Evolutionary conservation across 352 stramenopile species (phyloP).

Genomic region (Plasmopara halstedii): DNA sequence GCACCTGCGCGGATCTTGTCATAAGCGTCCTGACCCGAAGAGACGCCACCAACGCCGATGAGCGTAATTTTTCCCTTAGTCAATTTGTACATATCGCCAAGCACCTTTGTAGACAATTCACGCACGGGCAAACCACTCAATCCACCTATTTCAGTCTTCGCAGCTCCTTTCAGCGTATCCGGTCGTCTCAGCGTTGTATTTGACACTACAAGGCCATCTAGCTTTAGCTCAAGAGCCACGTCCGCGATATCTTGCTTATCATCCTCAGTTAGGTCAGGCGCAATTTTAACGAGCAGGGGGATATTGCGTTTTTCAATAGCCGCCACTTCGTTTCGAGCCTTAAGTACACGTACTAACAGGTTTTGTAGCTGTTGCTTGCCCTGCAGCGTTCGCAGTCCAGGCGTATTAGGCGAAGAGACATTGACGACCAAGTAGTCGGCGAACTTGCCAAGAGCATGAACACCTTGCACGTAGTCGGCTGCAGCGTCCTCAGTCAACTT

Average conservation of each 20-base stretch:
- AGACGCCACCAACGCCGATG: slow-evolving; percentile 93
- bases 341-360: slow-evolving; percentile 62
- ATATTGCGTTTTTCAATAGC: slow-evolving; percentile 51
- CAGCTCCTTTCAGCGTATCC: slow-evolving; percentile 51
- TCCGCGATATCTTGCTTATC: slow-evolving; percentile 94
- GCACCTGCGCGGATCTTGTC: slow-evolving; percentile 97
- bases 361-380: slow-evolving; percentile 76
- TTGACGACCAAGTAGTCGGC: slow-evolving; percentile 98
- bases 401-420: slow-evolving; percentile 95
- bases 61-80: slow-evolving; percentile 92
- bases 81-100: slow-evolving; percentile 92
- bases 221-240: slow-evolving; percentile 73
- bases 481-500: slow-evolving; percentile 84
- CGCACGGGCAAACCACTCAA: slow-evolving; percentile 93
- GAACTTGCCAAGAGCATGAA: slow-evolving; percentile 87
- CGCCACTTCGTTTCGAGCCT: slow-evolving; percentile 58
- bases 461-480: slow-evolving; percentile 88
- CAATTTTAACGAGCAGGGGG: slow-evolving; percentile 96
- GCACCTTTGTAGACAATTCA: slow-evolving; percentile 90
- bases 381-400: slow-evolving; percentile 73
- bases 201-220: slow-evolving; percentile 96
- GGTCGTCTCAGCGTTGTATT: slow-evolving; percentile 96
- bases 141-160: slow-evolving; percentile 87
- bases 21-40: slow-evolving; percentile 92
- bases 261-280: slow-evolving; percentile 91